Conservation (phyloP, 2,329 filamentous ascomycete species). For the Uncinocarpus reesii region DNA sequence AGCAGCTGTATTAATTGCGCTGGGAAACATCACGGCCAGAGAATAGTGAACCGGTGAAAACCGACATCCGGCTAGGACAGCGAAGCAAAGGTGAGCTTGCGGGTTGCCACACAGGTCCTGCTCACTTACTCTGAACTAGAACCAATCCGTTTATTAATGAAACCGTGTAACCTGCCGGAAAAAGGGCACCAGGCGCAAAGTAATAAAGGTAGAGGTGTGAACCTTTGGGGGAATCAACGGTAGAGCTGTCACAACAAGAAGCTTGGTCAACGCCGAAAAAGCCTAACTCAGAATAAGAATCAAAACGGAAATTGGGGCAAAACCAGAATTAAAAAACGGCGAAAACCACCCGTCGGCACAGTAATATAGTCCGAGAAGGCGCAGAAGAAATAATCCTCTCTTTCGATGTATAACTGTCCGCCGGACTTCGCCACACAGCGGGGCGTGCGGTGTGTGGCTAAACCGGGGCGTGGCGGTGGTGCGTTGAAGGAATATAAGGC, state of each 20-base stretch:
- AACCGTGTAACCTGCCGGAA: constrained; percentile 7
- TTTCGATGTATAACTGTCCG: too few species aligned
- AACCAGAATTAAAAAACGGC: not conserved
- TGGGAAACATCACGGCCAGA: constrained; percentile 26
- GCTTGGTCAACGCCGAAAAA: too few species aligned
- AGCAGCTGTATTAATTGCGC: constrained; percentile 19
- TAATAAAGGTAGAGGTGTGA: not conserved
- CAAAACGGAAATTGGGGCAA: not conserved
- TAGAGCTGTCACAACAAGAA: too few species aligned
- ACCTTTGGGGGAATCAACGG: too few species aligned
- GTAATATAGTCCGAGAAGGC: too few species aligned
- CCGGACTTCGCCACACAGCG: constrained; percentile 16
- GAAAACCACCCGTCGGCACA: not conserved
- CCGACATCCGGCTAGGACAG: constrained; percentile 7
- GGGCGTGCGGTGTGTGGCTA: constrained; percentile 12
- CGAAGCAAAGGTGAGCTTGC: constrained; percentile 6
- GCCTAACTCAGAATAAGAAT: not conserved
- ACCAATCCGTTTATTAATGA: not conserved
- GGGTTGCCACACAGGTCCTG: not conserved
- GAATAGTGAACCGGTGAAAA: constrained; percentile 5
- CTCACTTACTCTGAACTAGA: constrained; percentile 7
- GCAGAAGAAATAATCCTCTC: too few species aligned
- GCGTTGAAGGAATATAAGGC: not conserved
- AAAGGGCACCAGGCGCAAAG: not conserved
- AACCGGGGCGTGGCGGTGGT: constrained; percentile 9